Base-by-base conservation (phyloP, 1,284 basidiomycete genomes). In the Austropuccinia psidii region DNA sequence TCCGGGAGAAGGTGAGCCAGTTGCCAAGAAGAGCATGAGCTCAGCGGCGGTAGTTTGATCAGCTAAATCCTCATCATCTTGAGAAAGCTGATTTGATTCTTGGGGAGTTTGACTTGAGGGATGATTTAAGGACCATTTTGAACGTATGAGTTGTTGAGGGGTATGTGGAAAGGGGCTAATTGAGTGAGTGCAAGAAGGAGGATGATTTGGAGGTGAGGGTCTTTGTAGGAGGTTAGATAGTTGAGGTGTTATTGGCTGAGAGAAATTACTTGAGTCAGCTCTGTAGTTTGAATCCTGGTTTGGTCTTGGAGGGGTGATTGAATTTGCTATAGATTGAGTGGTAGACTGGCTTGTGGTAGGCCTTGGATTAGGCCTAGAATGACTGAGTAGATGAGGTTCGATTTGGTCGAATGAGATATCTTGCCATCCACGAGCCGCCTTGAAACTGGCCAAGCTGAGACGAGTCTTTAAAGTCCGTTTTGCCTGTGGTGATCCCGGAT, bases 11-110 rank as follows among this genome's bases (percentile, higher is more conserved):
- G 68, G 68, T 11, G 68, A 72, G 33, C 57, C 68, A 57, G 67
- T 58, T 43, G 68, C 68, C 8, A 72, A 43, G 27, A 61, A 72
- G 35, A 72, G 68, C 68, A 72, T 72, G 35, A 72, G 47, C 52
- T 72, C 68, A 4, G 68, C 68, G 5, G 55, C 68, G 21, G 55
- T 72, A n/a, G 55, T 41, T 52, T 62, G 58, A 41, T 60, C 68
- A 35, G 45, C 47, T 27, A 58, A 43, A n/a, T n/a, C n/a, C 47
- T 72, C 68, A 31, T 60, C 67, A 27, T 58, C 54, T 49, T 69
- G 54, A 17, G 67, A 41, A 24, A 54, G 54, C 2, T 52, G 45
- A 29, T 58, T 58, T 27, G 67, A 43, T n/a, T 57, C 29, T n/a
- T 50, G 47, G 27, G n/a, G 47, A 8, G 67, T n/a, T 45, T 58